These are phyloP conservation scores for Fusarium foetens DNA, from an alignment of 2,329 filamentous ascomycete genomes.

Conservation along the genomic window DNA sequence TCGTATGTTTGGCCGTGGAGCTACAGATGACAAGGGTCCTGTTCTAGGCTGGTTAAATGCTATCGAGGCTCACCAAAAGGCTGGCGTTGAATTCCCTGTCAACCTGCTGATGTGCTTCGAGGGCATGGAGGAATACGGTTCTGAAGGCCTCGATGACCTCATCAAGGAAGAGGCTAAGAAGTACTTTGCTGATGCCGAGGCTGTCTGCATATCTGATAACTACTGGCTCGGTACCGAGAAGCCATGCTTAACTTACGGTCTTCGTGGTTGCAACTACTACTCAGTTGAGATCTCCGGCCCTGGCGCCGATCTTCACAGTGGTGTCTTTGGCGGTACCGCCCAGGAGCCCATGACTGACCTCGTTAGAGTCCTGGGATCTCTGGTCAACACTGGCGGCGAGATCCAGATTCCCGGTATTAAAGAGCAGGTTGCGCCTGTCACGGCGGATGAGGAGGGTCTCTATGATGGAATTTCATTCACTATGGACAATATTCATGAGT, in stretches of 20 bases:
- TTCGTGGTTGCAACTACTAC: slow-evolving; percentile 98
- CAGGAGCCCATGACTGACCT: slow-evolving; percentile 99
- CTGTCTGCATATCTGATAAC: slow-evolving; percentile 98
- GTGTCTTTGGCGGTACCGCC: slow-evolving; percentile 94
- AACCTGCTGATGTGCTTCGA: slow-evolving; percentile 99
- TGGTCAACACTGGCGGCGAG: slow-evolving; percentile 91
- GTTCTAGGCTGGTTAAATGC: slow-evolving; percentile 98
- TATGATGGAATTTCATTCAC: slow-evolving; percentile 93
- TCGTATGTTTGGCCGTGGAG: slow-evolving; percentile 94
- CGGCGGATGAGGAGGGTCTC: slow-evolving; percentile 85
- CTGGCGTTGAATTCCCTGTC: slow-evolving; percentile 92
- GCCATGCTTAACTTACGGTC: slow-evolving; percentile 96
- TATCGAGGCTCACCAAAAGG: slow-evolving; percentile 97
- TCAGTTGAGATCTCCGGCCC: slow-evolving; percentile 90
- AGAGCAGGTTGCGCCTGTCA: slow-evolving; percentile 91
- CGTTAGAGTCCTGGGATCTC: slow-evolving; percentile 79
- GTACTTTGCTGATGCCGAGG: slow-evolving; percentile 95
- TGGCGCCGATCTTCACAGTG: slow-evolving; percentile 92
- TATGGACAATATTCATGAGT: slow-evolving; percentile 95
- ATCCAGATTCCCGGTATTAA: slow-evolving; percentile 94
- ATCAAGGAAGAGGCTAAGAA: slow-evolving; percentile 91
- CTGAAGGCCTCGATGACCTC: slow-evolving; percentile 94
- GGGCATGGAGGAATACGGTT: slow-evolving; percentile 99
- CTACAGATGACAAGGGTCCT: slow-evolving; percentile 97
- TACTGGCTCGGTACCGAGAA: slow-evolving; percentile 99